These are phyloP conservation scores for Batrachochytrium dendrobatidis DNA, from an alignment of 371 early-diverging fungal genomes.

Conservation along the genomic window DNA sequence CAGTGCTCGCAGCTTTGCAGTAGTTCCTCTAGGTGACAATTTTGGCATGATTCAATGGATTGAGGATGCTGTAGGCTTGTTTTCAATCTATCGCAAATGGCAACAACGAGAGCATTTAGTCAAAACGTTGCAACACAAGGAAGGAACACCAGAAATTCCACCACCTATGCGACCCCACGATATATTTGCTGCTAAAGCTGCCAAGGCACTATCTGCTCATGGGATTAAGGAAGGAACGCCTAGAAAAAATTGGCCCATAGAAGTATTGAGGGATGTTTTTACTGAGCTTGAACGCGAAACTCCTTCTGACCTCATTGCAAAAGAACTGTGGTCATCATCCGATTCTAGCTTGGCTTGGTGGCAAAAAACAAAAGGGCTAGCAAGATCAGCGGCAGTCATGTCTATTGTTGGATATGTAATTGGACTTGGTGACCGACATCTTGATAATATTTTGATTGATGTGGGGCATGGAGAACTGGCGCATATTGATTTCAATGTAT, in stretches of 20 bases:
- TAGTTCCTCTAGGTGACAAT: constrained; percentile 86
- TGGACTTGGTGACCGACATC: constrained; percentile 98
- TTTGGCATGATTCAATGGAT: constrained; percentile 99
- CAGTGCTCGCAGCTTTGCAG: constrained; percentile 76
- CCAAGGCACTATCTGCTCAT: background rate
- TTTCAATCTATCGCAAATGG: constrained; percentile 40
- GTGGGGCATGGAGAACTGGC: constrained; percentile 75
- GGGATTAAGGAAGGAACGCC: constrained; percentile 22
- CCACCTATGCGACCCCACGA: constrained; percentile 30
- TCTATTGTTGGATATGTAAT: constrained; percentile 81
- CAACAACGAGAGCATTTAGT: constrained; percentile 32
- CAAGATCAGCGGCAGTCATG: constrained; percentile 54
- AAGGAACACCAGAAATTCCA: constrained; percentile 6
- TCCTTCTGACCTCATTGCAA: constrained; percentile 52
- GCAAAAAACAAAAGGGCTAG: constrained; percentile 29
- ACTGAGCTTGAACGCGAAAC: constrained; percentile 55
- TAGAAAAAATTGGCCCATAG: constrained; percentile 57
- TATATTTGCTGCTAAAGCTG: constrained; percentile 30
- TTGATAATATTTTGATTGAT: constrained; percentile 96
- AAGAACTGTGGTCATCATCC: constrained; percentile 30
- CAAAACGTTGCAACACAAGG: constrained; percentile 21
- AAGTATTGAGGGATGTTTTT: constrained; percentile 52
- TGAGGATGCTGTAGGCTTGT: constrained; percentile 70
- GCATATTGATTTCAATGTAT: constrained; percentile 97
- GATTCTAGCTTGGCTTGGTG: constrained; percentile 32